Base-by-base conservation (phyloP, 2,329 filamentous ascomycete genomes). In the Pseudocercospora fijiensis region DNA sequence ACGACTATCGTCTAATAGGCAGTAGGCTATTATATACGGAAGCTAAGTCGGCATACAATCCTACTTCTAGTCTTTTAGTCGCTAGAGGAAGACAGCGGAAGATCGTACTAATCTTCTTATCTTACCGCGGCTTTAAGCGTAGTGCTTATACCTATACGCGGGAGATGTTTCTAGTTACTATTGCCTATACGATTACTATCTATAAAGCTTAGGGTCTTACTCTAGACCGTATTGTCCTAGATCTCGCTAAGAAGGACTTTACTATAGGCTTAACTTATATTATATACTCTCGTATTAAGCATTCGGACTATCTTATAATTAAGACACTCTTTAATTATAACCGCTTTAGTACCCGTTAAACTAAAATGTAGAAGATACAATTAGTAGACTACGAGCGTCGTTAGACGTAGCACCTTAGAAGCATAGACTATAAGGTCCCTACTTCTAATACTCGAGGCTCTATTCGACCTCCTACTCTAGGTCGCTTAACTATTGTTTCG, bases 121-220 rank as follows among this genome's bases (percentile, higher is more conserved):
- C 24, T n/a, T 16, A 28, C 4, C 22, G 22, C 18, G 18, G 8
- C 9, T 58, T 41, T 11, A 18, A 24, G 9, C 7, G 16, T 43
- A 24, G 13, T 37, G 45, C 11, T 10, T 22, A 45, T 20, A 58
- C 13, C 1, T 28, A 33, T 33, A 56, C 20, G 4, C 20, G 20
- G 4, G 18, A 56, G 13, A 28, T 28, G 27, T 58, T 58, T 41
- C 55, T 26, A 37, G 18, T 58, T 7, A 58, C 55, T 58, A 37
- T 58, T n/a, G 16, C 9, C 10, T 58, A 58, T 20, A 20, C 55
- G 43, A 58, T 58, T 24, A 58, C 55, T 43, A 58, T 58, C 24
- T 43, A 58, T 43, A 58, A 58, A 27, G 33, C 13, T 8, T 43
- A 58, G 20, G 55, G 55, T 20, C 9, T 58, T 24, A 43, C n/a